phyloP scores from a whole-genome alignment of 176 grass and related monocot species.

The Metroxylon sagu region DNA sequence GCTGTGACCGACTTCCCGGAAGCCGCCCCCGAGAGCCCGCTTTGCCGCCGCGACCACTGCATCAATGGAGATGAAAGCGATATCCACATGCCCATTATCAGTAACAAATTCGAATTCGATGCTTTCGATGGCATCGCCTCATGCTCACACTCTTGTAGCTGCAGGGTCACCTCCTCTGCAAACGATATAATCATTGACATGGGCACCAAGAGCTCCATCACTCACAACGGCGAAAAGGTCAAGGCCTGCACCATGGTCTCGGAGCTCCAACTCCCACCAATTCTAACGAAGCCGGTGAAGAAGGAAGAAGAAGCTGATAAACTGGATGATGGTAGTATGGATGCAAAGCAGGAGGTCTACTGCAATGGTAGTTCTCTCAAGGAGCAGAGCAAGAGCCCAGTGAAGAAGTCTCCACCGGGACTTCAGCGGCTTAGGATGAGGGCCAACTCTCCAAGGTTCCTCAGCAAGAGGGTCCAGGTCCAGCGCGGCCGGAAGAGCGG shows the following conservation, averaged over 20 bases:
- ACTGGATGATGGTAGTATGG: too few relatives aligned
- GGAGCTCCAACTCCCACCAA: conserved; percentile 14
- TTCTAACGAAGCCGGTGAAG: conserved; percentile 23
- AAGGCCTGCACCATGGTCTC: background rate
- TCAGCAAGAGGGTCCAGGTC: too few relatives aligned
- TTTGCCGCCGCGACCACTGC: background rate
- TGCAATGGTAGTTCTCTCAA: background rate
- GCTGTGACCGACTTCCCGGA: conserved; percentile 6
- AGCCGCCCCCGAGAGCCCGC: background rate
- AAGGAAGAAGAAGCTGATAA: background rate
- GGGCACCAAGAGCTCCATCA: background rate
- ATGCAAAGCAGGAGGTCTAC: too few relatives aligned
- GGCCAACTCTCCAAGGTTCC: too few relatives aligned
- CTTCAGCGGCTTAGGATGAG: too few relatives aligned
- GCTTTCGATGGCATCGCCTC: background rate
- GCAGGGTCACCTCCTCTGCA: conserved; percentile 19
- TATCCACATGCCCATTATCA: too few relatives aligned
- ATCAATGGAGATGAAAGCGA: background rate
- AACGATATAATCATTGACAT: conserved; percentile 33
- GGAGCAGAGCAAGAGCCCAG: background rate
- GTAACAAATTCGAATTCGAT: too few relatives aligned
- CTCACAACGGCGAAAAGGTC: conserved; percentile 1
- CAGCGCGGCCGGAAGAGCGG: too few relatives aligned
- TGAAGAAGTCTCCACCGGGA: background rate
- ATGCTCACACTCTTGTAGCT: conserved; percentile 17